Conservation (phyloP, 2,329 filamentous ascomycete genomes). For the Aspergillus flavus region DNA sequence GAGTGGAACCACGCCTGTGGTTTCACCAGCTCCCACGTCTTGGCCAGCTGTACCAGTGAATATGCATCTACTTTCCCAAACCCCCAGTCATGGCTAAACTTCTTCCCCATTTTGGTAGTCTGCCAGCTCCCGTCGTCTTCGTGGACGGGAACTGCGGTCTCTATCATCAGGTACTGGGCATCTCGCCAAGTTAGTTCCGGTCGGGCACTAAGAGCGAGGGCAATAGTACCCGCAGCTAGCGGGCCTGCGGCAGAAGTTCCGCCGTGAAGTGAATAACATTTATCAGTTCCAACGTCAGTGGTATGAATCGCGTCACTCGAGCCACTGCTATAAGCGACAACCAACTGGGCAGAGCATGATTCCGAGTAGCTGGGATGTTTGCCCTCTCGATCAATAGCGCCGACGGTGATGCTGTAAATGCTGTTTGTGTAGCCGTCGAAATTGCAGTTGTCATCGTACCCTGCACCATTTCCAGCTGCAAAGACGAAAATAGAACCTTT, state of each 20-base stretch:
- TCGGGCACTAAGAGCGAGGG: slow-evolving; percentile 79
- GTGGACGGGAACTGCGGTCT: slow-evolving; percentile 81
- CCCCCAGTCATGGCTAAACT: slow-evolving; percentile 92
- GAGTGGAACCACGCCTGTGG: slow-evolving; percentile 94
- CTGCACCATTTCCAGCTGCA: slow-evolving; percentile 90
- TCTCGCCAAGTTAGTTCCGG: slow-evolving; percentile 93
- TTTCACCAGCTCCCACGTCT: slow-evolving; percentile 84
- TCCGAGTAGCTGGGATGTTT: slow-evolving; percentile 96
- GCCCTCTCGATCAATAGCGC: slow-evolving; percentile 84
- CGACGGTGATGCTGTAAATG: slow-evolving; percentile 97
- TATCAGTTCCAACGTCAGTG: slow-evolving; percentile 84
- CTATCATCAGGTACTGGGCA: slow-evolving; percentile 84
- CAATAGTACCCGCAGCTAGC: slow-evolving; percentile 87
- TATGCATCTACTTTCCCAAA: slow-evolving; percentile 95
- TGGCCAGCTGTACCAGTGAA: slow-evolving; percentile 80
- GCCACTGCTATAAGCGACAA: slow-evolving; percentile 96
- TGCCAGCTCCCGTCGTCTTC: slow-evolving; percentile 77
- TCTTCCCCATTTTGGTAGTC: slow-evolving; percentile 74
- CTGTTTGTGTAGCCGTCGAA: slow-evolving; percentile 99
- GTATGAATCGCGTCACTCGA: slow-evolving; percentile 89
- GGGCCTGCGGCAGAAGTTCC: slow-evolving; percentile 95
- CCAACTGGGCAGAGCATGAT: slow-evolving; percentile 89
- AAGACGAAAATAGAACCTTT: slow-evolving; percentile 94
- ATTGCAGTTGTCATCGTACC: slow-evolving; percentile 91
- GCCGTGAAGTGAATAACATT: slow-evolving; percentile 80